Base-by-base conservation (phyloP, 257 asterid genomes). In the Haberlea rhodopensis region DNA sequence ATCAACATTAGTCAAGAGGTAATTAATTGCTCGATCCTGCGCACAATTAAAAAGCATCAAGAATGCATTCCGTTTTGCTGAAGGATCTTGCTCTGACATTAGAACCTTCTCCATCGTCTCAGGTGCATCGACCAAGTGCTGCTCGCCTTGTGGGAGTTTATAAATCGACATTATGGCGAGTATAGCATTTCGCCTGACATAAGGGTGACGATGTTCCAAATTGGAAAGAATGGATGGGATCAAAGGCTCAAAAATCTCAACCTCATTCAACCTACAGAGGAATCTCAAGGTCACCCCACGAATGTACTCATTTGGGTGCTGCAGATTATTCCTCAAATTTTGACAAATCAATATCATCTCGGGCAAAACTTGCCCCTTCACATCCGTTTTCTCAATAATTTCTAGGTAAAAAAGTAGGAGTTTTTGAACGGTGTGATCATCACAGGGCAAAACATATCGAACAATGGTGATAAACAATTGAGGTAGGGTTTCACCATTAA, bases 311-410 rank as follows among this genome's bases (percentile, higher is more conserved):
- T 90, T 90, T 19, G 97, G 87, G 57, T 87, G 96, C 78, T 82
- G 90, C 68, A 90, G 89, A 77, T 90, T 85, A 71, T 90, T 90
- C 77, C 89, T 81, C 63, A 90, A 81, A 65, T 85, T 85, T 83
- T 90, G 97, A 66, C 97, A 90, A 59, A 90, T 90, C 73, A 90
- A 80, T 65, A 90, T 88, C 96, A 90, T 90, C 80, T 90, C 97
- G 20, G 97, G 97, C 26, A 86, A 74, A 26, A 84, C 86, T 1
- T 83, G 78, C 4, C 97, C 97, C 81, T 86, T 84, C 19, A 79
- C 85, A 70, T 90, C 97, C 8, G 96, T 90, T 77, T 90, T 90
- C 61, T 90, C 97, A 5, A 88, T 84, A 45, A 86, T 84, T 80
- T 90, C 97, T 82, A 90, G 75, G 72, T 88, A 90, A 63, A 84